phyloP scores from a whole-genome alignment of 2,329 filamentous ascomycete species.

The Colletotrichum tofieldiae region DNA sequence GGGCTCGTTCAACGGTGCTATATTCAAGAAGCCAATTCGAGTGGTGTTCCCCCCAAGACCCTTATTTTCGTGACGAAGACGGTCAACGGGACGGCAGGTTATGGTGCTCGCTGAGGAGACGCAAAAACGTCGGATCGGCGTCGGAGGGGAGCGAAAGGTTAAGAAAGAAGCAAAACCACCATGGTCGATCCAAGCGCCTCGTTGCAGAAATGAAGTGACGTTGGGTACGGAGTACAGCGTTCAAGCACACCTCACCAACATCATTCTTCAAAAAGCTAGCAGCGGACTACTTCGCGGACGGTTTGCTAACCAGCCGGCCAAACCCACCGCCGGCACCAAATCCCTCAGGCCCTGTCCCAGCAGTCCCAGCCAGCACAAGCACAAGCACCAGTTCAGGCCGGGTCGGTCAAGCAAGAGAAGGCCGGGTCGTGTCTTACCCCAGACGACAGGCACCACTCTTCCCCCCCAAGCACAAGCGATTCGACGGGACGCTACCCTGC shows the following conservation, averaged over 20 bases:
- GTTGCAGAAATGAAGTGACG: conserved; percentile 9
- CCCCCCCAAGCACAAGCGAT: conserved; percentile 27
- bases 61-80: not conserved
- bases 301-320: not conserved
- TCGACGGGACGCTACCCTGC: conserved; percentile 13
- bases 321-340: not conserved
- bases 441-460: conserved; percentile 33
- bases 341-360: conserved; percentile 16
- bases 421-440: conserved; percentile 37
- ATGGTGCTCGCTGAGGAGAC: not conserved
- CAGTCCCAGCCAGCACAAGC: not conserved
- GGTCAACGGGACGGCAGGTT: not conserved
- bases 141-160: conserved; percentile 16
- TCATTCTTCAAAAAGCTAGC: not conserved
- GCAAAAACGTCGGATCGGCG: conserved; percentile 9
- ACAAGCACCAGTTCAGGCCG: conserved; percentile 8
- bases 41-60: not conserved
- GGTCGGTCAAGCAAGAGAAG: conserved; percentile 32
- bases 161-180: conserved; percentile 10
- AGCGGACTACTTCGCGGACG: not conserved
- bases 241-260: not conserved
- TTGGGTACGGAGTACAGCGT: not conserved
- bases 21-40: not conserved
- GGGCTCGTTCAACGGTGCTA: not conserved
- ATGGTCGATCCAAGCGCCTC: conserved; percentile 14